Base-by-base conservation (phyloP, 495 filamentous ascomycete species). In the Bombardia bombarda region DNA sequence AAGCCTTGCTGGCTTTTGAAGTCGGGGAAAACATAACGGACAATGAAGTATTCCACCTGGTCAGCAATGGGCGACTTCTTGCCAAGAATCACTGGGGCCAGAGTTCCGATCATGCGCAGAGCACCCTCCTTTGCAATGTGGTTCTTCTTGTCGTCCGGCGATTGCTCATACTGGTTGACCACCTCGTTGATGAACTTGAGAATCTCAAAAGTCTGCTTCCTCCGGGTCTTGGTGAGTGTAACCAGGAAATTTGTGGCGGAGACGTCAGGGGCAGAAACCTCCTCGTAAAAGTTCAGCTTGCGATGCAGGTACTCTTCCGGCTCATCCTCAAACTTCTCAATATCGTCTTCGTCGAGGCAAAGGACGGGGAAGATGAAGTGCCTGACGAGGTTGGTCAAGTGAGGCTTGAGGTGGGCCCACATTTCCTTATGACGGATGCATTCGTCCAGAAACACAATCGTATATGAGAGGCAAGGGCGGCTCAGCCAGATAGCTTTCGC, bases 31-130 rank as follows among this genome's bases (percentile, higher is more conserved):
- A 98, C 92, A 51, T 96, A 92, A 39, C 92, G 84, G 41, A 97
- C 89, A 47, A 98, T 86, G 74, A 98, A 98, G 57, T 92, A 95
- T 65, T 98, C 92, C n/a, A 96, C 90, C 67, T 96, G 87, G 51
- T 93, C 83, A 28, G 92, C 92, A 52, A 98, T 94, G 9, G 92
- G 92, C 59, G 88, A 95, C 72, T 95, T 95, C 73, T 97, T 98
- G 38, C 87, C 88, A 24, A 98, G 74, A 35, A 98, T 94, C 18
- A 98, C 90, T 10, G 86, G 84, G 1, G 92, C 82, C 34, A 98
- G 65, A 1, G 92, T 97, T 5, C 90, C 93, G 52, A 98, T 96
- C 92, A 98, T 98, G 35, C 93, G 74, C 45, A 98, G 62, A 18
- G 92, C 92, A 50, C 92, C 92, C 65, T 98, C 92, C 72, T 98